Percentiles rank a stretch among this genome's conserved stretches.
These are phyloP conservation scores for Bassia scoparia DNA, from an alignment of 148 eudicot genomes.

Conservation along the genomic window DNA sequence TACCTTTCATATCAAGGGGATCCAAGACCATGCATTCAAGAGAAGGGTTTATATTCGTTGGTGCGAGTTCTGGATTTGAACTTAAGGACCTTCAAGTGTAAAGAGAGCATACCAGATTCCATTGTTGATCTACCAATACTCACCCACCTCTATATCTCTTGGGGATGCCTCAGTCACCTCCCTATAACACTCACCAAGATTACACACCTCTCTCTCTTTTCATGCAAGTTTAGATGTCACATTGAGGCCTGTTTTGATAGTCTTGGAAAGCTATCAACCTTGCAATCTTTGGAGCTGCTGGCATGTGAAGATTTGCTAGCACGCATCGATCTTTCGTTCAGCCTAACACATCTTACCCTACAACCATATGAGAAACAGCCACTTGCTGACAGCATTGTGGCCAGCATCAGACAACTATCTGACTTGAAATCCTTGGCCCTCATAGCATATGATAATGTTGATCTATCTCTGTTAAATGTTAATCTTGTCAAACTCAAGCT, in stretches of 20 bases:
- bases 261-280: neutral
- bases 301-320: neutral
- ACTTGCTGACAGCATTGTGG: neutral
- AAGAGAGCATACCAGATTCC: neutral
- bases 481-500: neutral
- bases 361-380: neutral
- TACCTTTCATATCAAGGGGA: neutral
- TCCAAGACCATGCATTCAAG: neutral
- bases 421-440: neutral
- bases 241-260: neutral
- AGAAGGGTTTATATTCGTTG: neutral
- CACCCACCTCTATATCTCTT: conserved; percentile 4
- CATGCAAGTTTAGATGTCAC: neutral
- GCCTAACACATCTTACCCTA: neutral
- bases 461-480: neutral
- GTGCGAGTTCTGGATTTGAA: neutral
- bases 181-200: neutral
- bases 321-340: neutral
- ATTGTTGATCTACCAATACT: neutral
- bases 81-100: neutral
- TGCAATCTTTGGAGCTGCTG: neutral
- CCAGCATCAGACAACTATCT: neutral
- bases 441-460: no score
- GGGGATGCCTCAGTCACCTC: neutral
- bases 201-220: neutral